Evolutionary conservation across 176 grass and related monocot species (phyloP).

Genomic region (Hordeum vulgare): MorexV3_pseudomolecules_assembly NC_058521.1:592307312-592307811

Average conservation of each 20-base stretch:
- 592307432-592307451: neutral
- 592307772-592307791: neutral
- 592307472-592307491: conserved; percentile 99
- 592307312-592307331: conserved; percentile 52
- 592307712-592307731: neutral
- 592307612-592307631: neutral
- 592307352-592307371: neutral
- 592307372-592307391: neutral
- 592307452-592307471: conserved; percentile 98
- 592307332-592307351: neutral
- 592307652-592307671: neutral
- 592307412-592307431: neutral
- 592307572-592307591: neutral
- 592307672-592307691: neutral
- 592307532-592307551: conserved; percentile 15
- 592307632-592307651: neutral
- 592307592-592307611: neutral
- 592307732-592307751: neutral
- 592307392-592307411: neutral
- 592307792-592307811: neutral
- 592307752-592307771: neutral
- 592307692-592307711: neutral
- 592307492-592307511: conserved; percentile 99
- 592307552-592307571: neutral
- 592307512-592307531: conserved; percentile 99